Conservation (phyloP, 176 grass and related monocot species). For the Aegilops tauschii region DNA sequence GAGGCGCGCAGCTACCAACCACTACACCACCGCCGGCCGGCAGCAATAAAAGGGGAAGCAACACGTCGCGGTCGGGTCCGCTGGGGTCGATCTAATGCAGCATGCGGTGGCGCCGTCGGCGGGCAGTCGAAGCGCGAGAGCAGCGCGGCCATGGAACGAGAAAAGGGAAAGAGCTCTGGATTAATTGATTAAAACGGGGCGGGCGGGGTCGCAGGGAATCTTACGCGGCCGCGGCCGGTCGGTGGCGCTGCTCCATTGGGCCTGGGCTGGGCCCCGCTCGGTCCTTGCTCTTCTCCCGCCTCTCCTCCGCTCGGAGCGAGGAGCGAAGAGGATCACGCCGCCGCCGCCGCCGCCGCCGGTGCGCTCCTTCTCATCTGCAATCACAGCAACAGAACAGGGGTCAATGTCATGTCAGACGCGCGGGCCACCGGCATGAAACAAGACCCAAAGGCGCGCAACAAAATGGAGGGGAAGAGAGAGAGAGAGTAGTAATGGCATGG, state of each 20-base stretch:
- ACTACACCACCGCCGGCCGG: not conserved
- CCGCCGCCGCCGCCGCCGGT: constrained; percentile 21
- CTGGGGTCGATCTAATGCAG: not conserved
- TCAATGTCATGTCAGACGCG: constrained; percentile 38
- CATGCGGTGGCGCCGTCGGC: constrained; percentile 4
- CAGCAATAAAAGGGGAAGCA: not conserved
- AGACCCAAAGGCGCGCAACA: not conserved
- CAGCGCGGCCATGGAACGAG: not conserved
- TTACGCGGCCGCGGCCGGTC: constrained; percentile 44
- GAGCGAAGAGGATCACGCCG: not conserved
- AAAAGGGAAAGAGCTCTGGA: not conserved
- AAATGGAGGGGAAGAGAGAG: not conserved
- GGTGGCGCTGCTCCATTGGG: constrained; percentile 45
- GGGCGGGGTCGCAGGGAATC: constrained; percentile 16
- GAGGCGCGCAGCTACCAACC: constrained; percentile 32
- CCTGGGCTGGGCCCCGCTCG: constrained; percentile 9
- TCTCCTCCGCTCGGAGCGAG: not conserved
- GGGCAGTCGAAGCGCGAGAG: not conserved
- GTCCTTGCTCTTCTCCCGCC: not conserved
- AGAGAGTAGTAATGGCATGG: not conserved
- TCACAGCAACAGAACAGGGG: not conserved
- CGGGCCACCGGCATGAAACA: constrained; percentile 31
- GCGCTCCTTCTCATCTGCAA: constrained; percentile 48
- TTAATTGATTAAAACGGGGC: not conserved
- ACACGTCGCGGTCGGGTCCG: not conserved